A percentile compares a stretch with the other conserved stretches of the same genome.
These are phyloP conservation scores for Oxyria digyna DNA, from an alignment of 148 eudicot genomes.

Conservation along the genomic window DNA sequence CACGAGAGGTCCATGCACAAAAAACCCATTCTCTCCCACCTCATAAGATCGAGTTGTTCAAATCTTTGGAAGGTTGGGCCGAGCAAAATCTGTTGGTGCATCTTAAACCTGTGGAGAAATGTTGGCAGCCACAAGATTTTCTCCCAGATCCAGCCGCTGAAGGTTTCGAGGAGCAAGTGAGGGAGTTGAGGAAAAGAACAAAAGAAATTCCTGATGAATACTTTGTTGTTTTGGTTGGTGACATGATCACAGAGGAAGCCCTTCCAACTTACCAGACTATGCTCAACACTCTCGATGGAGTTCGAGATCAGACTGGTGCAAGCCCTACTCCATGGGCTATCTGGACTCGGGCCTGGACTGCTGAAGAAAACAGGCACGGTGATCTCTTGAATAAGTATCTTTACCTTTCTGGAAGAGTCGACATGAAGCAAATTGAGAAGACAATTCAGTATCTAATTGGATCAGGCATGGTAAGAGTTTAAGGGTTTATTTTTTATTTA, in stretches of 20 bases:
- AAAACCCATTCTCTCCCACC: slow-evolving; percentile 34
- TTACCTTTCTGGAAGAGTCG: slow-evolving; percentile 40
- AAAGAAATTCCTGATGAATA: slow-evolving; percentile 31
- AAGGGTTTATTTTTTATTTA: background rate
- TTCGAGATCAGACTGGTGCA: slow-evolving; percentile 37
- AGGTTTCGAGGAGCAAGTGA: slow-evolving; percentile 31
- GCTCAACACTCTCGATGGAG: slow-evolving; percentile 39
- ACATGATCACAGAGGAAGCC: slow-evolving; percentile 46
- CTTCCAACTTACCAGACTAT: slow-evolving; percentile 43
- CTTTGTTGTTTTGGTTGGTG: slow-evolving; percentile 40
- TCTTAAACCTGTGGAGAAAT: slow-evolving; percentile 33
- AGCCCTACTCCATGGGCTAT: slow-evolving; percentile 37
- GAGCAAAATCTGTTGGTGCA: slow-evolving; percentile 26
- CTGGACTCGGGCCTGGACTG: slow-evolving; percentile 46
- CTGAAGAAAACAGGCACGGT: slow-evolving; percentile 41
- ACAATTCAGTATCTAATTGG: slow-evolving; percentile 41
- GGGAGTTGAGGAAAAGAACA: slow-evolving; percentile 30
- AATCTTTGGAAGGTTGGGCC: slow-evolving; percentile 35
- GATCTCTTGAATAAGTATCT: slow-evolving; percentile 43
- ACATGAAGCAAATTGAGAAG: slow-evolving; percentile 37
- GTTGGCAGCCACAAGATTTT: slow-evolving; percentile 43
- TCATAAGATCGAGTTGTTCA: slow-evolving; percentile 34
- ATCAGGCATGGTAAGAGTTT: slow-evolving; percentile 36
- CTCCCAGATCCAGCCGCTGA: slow-evolving; percentile 33
- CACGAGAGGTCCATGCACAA: slow-evolving; percentile 28